Conservation (phyloP, 768 basidiomycete genomes). For the Mycena sanguinolenta region DNA sequence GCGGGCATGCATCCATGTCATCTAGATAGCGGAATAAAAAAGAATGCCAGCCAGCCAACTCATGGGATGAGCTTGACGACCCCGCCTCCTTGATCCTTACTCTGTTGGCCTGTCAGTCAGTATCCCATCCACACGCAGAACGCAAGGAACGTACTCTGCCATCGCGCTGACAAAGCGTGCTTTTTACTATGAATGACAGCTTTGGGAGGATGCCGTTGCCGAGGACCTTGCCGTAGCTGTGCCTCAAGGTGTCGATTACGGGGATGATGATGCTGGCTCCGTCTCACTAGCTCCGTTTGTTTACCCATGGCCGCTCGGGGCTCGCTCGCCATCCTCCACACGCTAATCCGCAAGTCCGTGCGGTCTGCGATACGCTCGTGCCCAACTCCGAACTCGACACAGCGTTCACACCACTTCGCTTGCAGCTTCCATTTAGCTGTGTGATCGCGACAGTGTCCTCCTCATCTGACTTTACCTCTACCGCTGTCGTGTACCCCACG, state of each 20-base stretch:
- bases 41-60: conserved; percentile 29
- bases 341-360: too few species aligned
- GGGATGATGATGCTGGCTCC: conserved; percentile 92
- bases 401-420: too few species aligned
- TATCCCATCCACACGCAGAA: neutral
- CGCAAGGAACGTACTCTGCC: conserved; percentile 72
- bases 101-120: conserved; percentile 46
- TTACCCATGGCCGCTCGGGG: too few species aligned
- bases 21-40: conserved; percentile 41
- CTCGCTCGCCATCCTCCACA: too few species aligned
- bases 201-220: conserved; percentile 95
- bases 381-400: too few species aligned
- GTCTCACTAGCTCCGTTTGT: too few species aligned
- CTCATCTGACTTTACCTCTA: too few species aligned
- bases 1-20: conserved; percentile 32
- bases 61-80: conserved; percentile 95
- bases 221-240: conserved; percentile 93
- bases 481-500: too few species aligned
- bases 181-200: conserved; percentile 96
- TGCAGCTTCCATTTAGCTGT: too few species aligned
- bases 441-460: too few species aligned
- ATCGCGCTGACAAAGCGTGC: conserved; percentile 93
- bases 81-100: conserved; percentile 91
- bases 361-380: too few species aligned
- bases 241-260: conserved; percentile 88